phyloP scores from a whole-genome alignment of 2,329 filamentous ascomycete species.

The Phialophora verrucosa region DNA sequence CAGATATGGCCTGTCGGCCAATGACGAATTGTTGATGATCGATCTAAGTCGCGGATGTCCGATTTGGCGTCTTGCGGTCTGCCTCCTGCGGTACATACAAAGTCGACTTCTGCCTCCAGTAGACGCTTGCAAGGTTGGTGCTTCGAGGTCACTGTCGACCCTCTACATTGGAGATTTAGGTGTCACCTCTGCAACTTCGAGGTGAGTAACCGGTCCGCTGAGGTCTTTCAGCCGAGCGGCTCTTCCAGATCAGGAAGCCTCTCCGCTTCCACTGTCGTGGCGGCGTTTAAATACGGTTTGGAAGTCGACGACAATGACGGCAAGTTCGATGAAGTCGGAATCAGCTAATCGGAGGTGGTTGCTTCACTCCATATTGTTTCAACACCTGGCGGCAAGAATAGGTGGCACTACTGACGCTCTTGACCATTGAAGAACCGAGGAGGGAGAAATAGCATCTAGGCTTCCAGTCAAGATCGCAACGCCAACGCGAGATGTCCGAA shows the following conservation, averaged over 20 bases:
- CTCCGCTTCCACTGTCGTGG: not conserved
- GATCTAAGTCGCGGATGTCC: not conserved
- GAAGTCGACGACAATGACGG: not conserved
- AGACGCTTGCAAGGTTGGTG: not conserved
- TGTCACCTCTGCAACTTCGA: not conserved
- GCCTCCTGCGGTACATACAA: not conserved
- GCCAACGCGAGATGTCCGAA: slow-evolving; percentile 16
- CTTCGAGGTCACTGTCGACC: not conserved
- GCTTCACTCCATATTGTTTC: not conserved
- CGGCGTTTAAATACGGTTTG: not conserved
- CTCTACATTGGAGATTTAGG: not conserved
- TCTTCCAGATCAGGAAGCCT: slow-evolving; percentile 8
- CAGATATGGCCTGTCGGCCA: not conserved
- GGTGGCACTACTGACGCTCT: not conserved
- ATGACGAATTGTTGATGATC: not conserved
- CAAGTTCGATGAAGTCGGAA: not conserved
- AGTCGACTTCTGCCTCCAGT: not conserved
- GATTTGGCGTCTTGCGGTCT: not conserved
- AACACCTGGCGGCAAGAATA: not conserved
- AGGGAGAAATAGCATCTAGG: not conserved
- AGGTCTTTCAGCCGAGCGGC: not conserved
- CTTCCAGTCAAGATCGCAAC: not conserved
- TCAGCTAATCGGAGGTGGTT: not conserved
- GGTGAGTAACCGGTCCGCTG: not conserved
- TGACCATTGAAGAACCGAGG: not conserved